Percentiles rank a stretch among this genome's conserved stretches.
Conservation (phyloP, 352 stramenopile genomes). For the Pseudoperonospora humuli region DNA sequence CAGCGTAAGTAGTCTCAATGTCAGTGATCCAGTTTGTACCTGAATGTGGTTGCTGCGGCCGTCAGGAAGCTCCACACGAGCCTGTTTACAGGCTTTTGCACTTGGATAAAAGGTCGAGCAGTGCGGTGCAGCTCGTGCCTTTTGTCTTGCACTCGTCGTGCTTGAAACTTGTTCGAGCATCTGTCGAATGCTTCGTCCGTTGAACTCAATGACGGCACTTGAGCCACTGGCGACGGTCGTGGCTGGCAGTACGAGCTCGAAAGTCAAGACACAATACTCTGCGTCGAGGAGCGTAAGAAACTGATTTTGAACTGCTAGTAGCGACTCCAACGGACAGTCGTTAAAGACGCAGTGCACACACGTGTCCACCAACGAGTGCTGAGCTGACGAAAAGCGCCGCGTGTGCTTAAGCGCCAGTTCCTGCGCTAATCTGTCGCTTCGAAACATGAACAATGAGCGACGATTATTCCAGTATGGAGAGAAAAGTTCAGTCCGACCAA, state of each 20-base stretch:
- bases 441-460: constrained; percentile 4
- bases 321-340: constrained; percentile 7
- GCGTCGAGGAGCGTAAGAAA: constrained; percentile 55
- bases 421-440: constrained; percentile 31
- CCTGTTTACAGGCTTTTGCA: constrained; percentile 14
- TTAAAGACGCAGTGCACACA: constrained; percentile 1
- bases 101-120: constrained; percentile 33
- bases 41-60: constrained; percentile 31
- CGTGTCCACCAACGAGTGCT: constrained; percentile 44
- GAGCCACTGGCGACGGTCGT: constrained; percentile 10
- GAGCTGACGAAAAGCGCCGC: constrained; percentile 41
- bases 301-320: constrained; percentile 37
- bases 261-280: constrained; percentile 52
- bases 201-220: constrained; percentile 45
- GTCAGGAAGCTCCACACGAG: constrained; percentile 19
- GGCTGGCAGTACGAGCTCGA: constrained; percentile 26
- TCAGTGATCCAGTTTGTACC: constrained; percentile 9
- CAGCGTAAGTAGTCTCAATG: neutral
- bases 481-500: constrained; percentile 1
- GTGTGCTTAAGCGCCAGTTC: constrained; percentile 36
- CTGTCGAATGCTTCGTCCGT: constrained; percentile 42
- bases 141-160: constrained; percentile 17
- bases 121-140: constrained; percentile 1
- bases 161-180: constrained; percentile 21
- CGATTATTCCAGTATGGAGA: neutral